Evolutionary conservation across 768 basidiomycete genomes (phyloP).

Genomic region (Cubamyces sp.): DNA sequence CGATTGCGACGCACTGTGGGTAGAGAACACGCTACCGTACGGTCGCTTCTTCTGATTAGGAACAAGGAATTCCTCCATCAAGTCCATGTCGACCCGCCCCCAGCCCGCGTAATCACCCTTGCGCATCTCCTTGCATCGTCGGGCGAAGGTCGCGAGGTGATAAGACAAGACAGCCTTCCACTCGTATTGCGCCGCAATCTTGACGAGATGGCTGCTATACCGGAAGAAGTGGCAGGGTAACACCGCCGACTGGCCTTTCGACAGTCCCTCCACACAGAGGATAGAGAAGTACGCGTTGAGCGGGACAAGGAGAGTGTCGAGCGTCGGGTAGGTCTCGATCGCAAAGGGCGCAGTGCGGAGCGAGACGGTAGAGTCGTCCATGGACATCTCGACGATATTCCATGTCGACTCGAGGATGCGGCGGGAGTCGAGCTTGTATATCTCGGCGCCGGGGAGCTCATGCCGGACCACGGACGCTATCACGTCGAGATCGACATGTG

Average conservation of each 20-base stretch:
- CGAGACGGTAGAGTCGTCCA: constrained; percentile 32
- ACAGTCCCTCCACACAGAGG: constrained; percentile 32
- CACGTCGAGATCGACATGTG: constrained; percentile 32
- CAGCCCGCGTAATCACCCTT: constrained; percentile 34
- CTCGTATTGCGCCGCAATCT: constrained; percentile 35
- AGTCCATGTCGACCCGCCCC: constrained; percentile 35
- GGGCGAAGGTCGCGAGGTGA: constrained; percentile 34
- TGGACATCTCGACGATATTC: constrained; percentile 31
- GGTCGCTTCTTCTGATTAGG: constrained; percentile 29
- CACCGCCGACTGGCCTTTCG: constrained; percentile 29
- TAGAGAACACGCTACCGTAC: constrained; percentile 27
- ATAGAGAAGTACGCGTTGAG: constrained; percentile 37
- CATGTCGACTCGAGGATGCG: constrained; percentile 35
- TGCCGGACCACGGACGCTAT: constrained; percentile 30
- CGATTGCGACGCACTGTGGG: constrained; percentile 13
- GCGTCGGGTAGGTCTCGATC: constrained; percentile 32
- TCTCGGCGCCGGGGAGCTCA: constrained; percentile 31
- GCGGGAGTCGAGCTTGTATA: constrained; percentile 38
- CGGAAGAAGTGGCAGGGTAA: constrained; percentile 36
- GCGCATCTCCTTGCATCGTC: constrained; percentile 35
- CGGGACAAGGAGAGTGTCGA: constrained; percentile 35
- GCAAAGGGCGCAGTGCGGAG: constrained; percentile 30
- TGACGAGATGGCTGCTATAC: constrained; percentile 37
- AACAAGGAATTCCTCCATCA: constrained; percentile 37
- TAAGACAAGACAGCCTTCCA: constrained; percentile 35